Evolutionary conservation across 306 rosid species (phyloP), one percentile per base, ranked within the genome.

Genomic region (Rosa rugosa): DNA sequence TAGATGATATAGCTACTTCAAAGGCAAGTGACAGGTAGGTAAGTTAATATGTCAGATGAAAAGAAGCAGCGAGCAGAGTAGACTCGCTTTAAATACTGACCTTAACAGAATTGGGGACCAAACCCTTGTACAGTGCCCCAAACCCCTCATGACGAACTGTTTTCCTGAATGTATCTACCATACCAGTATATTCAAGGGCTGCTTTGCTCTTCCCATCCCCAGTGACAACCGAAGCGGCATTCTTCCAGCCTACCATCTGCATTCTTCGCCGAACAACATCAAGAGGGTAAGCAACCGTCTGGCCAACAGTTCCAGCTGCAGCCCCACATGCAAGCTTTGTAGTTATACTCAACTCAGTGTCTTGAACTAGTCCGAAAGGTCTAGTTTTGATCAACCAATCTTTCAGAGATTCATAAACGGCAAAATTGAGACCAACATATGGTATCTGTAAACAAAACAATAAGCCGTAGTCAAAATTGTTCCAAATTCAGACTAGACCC

Each of bases 61-160:
- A 60, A 11, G 17, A 62, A 16, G 16, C 66, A 57, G 16, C 4
- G 10, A 20, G 4, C 60, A n/a, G 5, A 14, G 22, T 23, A 11
- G 17, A 50, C 11, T 36, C 22, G 47, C 22, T 42, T 40, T 17
- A 25, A 68, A n/a, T 5, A 69, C 86, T 76, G 66, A 91, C 96
- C 93, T 91, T 91, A 59, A 91, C 93, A 16, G 93, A 84, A 63
- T 87, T 87, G 62, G 90, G 90, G 62, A 87, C 80, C 72, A 87
- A 69, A 23, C 90, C 90, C 81, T 87, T 87, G 84, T 87, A 87
- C 42, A 87, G 81, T 1, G 90, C 90, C 23, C 90, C 83, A 45
- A 82, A 73, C 57, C 90, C 90, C 71, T 87, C 90, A 0, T 84
- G 86, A 71, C 79, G 84, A 46, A 87, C 84, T 12, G 90, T 84